A percentile compares a stretch with the other conserved stretches of the same genome.
Evolutionary conservation across 2,329 filamentous ascomycete species (phyloP).

Genomic region (Diatrype stigma): DNA sequence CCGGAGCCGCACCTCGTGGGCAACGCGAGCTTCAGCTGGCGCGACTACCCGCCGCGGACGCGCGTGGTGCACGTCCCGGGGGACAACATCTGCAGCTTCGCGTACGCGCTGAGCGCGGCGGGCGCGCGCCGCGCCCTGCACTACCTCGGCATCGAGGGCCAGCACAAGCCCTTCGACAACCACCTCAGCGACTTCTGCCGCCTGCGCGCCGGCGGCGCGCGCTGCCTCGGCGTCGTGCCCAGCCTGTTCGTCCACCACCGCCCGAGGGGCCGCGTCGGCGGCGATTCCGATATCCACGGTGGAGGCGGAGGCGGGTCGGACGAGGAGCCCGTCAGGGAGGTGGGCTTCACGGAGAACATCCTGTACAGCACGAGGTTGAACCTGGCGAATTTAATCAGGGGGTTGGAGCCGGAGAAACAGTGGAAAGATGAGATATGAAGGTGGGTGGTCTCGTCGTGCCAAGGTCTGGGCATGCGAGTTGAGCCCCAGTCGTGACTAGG

Average conservation of each 20-base stretch:
- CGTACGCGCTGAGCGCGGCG: conserved; percentile 30
- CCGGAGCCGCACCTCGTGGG: conserved; percentile 19
- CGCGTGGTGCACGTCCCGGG: conserved; percentile 33
- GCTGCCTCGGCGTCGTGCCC: conserved; percentile 30
- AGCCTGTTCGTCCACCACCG: conserved; percentile 32
- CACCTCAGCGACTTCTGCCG: conserved; percentile 33
- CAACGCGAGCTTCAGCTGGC: conserved; percentile 22
- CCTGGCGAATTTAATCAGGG: conserved; percentile 25
- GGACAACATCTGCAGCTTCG: conserved; percentile 35
- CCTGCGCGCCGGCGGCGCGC: conserved; percentile 21
- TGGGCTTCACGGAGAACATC: conserved; percentile 29
- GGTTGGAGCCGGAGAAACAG: conserved; percentile 21
- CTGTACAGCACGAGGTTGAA: conserved; percentile 29
- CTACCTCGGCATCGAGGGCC: conserved; percentile 30
- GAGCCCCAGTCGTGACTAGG: too few species aligned
- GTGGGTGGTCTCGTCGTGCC: too few species aligned
- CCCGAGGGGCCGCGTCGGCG: conserved; percentile 21
- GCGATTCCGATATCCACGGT: conserved; percentile 29
- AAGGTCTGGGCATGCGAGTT: too few species aligned
- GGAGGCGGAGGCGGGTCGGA: too few species aligned
- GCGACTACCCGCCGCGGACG: conserved; percentile 23
- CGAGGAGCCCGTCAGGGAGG: conserved; percentile 21
- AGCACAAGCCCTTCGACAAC: conserved; percentile 30
- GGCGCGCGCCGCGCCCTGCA: conserved; percentile 31
- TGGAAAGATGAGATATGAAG: conserved; percentile 11